phyloP scores from a whole-genome alignment of 176 grass and related monocot species.

The bread wheat (Triticum aestivum) region DNA sequence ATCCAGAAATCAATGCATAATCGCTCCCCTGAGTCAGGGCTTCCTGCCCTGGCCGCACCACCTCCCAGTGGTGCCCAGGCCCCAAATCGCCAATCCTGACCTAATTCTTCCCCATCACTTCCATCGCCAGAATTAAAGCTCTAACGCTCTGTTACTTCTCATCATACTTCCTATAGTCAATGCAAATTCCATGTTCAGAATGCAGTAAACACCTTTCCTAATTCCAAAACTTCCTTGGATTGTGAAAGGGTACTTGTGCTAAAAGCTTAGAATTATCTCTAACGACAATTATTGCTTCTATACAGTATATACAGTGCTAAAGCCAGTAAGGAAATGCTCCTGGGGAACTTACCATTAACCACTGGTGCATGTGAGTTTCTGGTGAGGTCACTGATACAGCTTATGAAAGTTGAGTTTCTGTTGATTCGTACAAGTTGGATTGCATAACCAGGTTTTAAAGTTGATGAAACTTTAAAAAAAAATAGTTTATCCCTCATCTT shows the following conservation, averaged over 20 bases:
- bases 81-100: not conserved
- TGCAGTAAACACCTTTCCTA: not conserved
- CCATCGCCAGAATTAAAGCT: not conserved
- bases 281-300: not conserved
- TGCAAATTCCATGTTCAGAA: not conserved
- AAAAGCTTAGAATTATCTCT: not conserved
- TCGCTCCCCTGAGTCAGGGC: not conserved
- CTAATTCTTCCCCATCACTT: not conserved
- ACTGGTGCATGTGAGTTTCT: not conserved
- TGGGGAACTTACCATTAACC: not conserved
- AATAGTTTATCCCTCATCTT: not conserved
- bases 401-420: not conserved
- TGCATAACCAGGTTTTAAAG: not conserved
- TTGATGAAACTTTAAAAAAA: not conserved
- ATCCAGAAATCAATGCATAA: not conserved
- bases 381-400: not conserved
- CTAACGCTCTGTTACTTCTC: not conserved
- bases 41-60: not conserved
- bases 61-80: not conserved
- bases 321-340: not conserved
- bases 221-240: not conserved
- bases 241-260: not conserved
- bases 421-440: not conserved
- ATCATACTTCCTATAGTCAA: not conserved
- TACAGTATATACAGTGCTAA: not conserved